Evolutionary conservation across 169 alveolate genomes (phyloP).

Genomic region (Cryptosporidium xiaoi): DNA sequence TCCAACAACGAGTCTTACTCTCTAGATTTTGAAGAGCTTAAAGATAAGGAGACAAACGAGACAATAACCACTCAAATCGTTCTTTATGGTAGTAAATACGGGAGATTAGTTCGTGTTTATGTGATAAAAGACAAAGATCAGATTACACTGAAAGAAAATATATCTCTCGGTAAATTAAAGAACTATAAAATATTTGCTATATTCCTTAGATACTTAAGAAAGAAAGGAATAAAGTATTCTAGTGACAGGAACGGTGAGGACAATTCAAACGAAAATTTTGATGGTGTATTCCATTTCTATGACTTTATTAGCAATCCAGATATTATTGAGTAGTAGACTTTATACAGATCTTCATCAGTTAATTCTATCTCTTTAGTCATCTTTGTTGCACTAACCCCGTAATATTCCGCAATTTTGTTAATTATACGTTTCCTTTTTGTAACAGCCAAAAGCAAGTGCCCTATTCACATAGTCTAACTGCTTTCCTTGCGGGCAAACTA

Average conservation of each 20-base stretch:
- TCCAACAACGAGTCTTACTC: conserved; percentile 41
- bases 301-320: conserved; percentile 47
- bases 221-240: conserved; percentile 67
- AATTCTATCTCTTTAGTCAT: neutral
- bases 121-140: conserved; percentile 71
- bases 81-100: conserved; percentile 58
- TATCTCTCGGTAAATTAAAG: conserved; percentile 46
- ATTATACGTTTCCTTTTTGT: no score
- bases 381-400: neutral
- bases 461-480: no score
- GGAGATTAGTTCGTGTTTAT: conserved; percentile 50
- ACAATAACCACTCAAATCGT: conserved; percentile 51
- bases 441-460: no score
- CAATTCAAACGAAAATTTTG: conserved; percentile 35
- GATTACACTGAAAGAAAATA: conserved; percentile 31
- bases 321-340: conserved; percentile 16
- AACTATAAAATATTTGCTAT: conserved; percentile 51
- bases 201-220: conserved; percentile 53
- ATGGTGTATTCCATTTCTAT: conserved; percentile 64
- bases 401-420: no score
- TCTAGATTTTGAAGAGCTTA: conserved; percentile 59
- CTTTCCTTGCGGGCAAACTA: no score
- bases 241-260: conserved; percentile 11
- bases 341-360: neutral
- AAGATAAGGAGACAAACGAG: conserved; percentile 54